Evolutionary conservation across 169 alveolate species (phyloP), one percentile per base, ranked within the genome.

Genomic region (Cryptosporidium viatorum): DNA sequence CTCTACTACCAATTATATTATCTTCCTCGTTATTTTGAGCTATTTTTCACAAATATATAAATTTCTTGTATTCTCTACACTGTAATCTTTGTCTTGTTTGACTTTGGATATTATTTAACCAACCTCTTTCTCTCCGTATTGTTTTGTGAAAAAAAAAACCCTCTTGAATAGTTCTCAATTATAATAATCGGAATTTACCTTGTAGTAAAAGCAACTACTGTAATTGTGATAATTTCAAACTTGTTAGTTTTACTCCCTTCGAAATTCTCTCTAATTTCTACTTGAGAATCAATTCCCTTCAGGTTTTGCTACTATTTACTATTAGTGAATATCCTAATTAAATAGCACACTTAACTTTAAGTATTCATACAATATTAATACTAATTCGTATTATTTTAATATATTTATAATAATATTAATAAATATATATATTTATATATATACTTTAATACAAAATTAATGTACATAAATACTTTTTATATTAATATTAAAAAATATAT

Each of bases 1-100:
- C 86, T 52, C 86, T 73, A 73, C 71, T 43, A 52, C 70, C 86
- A 5, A 29, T n/a, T 8, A 14, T 71, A 10, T 59, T 39, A 31
- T 31, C 21, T 73, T 52, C 31, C 51, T 33, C 55, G 59, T 59
- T 73, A 35, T 73, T 73, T 41, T 29, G 70, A 33, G 68, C 33
- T 23, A 73, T 52, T 45, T 73, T 73, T 73, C 52, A 73, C 70
- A 58, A 73, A 21, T 31, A 45, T 18, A 31, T 37, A 33, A 31
- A 5, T 43, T 14, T 5, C 71, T 18, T 73, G 86, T 73, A 51
- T 73, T 33, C 70, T 21, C 51, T 51, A 73, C 68, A 35, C 50
- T 29, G 21, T 62, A 21, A 18, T 31, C 10, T 65, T 37, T n/a
- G 37, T 65, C 48, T 31, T 3, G 3, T 10, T 33, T n/a, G 33